These are phyloP conservation scores for Triangularia setosa DNA, from an alignment of 2,329 filamentous ascomycete genomes.

Conservation along the genomic window DNA sequence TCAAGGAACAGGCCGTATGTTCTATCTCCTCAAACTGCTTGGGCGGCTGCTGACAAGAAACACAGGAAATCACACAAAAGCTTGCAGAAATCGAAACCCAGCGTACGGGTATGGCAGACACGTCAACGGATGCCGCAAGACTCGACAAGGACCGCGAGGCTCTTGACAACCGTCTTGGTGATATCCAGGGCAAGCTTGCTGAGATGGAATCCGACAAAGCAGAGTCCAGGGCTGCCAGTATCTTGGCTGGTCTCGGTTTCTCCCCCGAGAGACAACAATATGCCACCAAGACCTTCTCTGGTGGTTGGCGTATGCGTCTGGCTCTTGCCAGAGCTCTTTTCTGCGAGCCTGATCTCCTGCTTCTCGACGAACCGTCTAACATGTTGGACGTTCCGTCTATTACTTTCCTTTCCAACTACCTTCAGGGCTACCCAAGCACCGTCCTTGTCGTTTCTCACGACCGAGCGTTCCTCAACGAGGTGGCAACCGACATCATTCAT, in stretches of 20 bases:
- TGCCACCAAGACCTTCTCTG: slow-evolving; percentile 96
- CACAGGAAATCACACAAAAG: slow-evolving; percentile 70
- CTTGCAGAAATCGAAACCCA: slow-evolving; percentile 74
- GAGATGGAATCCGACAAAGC: slow-evolving; percentile 99
- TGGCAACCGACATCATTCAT: slow-evolving; percentile 98
- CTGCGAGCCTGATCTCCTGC: slow-evolving; percentile 91
- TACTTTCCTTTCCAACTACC: slow-evolving; percentile 93
- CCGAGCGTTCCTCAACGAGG: slow-evolving; percentile 96
- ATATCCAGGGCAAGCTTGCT: slow-evolving; percentile 85
- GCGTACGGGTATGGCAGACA: slow-evolving; percentile 79
- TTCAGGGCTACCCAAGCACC: slow-evolving; percentile 90
- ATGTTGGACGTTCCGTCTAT: slow-evolving; percentile 99
- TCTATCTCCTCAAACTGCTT: background rate
- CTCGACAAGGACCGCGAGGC: slow-evolving; percentile 86
- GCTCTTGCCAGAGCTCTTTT: slow-evolving; percentile 92
- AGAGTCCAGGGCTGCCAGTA: slow-evolving; percentile 90
- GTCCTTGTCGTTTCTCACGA: slow-evolving; percentile 97
- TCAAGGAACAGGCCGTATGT: slow-evolving; percentile 78
- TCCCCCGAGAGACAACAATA: slow-evolving; percentile 87
- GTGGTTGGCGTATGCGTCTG: slow-evolving; percentile 98
- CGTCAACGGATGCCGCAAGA: slow-evolving; percentile 79
- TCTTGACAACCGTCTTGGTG: slow-evolving; percentile 83
- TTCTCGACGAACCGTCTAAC: slow-evolving; percentile 99
- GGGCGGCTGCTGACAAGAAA: slow-evolving; percentile 31
- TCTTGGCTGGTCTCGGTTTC: slow-evolving; percentile 94